Percentiles rank a stretch among this genome's conserved stretches.
Conservation (phyloP, 1,284 basidiomycete genomes). For the Rhizoctonia solani region DNA sequence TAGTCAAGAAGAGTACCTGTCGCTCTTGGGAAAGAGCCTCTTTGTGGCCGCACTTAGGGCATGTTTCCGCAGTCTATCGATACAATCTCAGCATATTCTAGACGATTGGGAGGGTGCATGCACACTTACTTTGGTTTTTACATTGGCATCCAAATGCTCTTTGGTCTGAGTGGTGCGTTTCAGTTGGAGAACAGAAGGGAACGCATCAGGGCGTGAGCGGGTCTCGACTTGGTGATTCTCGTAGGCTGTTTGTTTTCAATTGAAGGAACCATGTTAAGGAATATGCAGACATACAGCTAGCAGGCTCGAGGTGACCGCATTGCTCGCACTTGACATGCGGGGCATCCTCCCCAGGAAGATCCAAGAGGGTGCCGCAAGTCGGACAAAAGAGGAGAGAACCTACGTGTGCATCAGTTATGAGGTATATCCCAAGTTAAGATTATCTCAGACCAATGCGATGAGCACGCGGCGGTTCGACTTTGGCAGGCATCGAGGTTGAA, state of each 20-base stretch:
- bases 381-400: slow-evolving; percentile 95
- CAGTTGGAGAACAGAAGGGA: slow-evolving; percentile 86
- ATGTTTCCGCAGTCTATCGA: slow-evolving; percentile 84
- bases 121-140: slow-evolving; percentile 65
- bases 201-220: slow-evolving; percentile 89
- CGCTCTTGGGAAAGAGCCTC: slow-evolving; percentile 78
- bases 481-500: background rate
- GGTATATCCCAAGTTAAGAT: background rate
- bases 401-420: slow-evolving; percentile 41
- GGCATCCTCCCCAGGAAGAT: slow-evolving; percentile 80
- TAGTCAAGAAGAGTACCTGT: slow-evolving; percentile 56
- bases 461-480: slow-evolving; percentile 7
- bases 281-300: slow-evolving; percentile 70
- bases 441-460: slow-evolving; percentile 18
- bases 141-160: slow-evolving; percentile 72
- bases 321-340: slow-evolving; percentile 82
- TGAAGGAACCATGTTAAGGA: background rate
- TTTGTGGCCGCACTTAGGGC: slow-evolving; percentile 85
- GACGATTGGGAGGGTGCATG: background rate
- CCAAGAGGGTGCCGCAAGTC: slow-evolving; percentile 86
- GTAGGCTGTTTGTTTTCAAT: slow-evolving; percentile 66
- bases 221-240: slow-evolving; percentile 92
- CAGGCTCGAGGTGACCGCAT: slow-evolving; percentile 84
- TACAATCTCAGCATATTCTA: slow-evolving; percentile 26
- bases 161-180: slow-evolving; percentile 92